Conservation (phyloP, 495 filamentous ascomycete species). For the Hypomontagnella submonticulosa region DNA sequence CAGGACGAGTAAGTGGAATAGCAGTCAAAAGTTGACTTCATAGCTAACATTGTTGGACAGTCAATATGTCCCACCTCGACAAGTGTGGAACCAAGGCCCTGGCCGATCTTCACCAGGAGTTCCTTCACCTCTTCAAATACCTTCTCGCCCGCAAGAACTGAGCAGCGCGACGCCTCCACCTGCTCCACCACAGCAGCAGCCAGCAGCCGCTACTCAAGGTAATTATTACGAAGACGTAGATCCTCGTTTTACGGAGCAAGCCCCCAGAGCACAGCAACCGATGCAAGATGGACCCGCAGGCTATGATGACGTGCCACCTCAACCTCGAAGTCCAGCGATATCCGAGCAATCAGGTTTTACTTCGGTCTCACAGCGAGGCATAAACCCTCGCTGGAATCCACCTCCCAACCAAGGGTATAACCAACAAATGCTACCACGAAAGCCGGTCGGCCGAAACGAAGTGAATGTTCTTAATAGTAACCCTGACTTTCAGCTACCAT, state of each 20-base stretch:
- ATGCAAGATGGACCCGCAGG: constrained; percentile 47
- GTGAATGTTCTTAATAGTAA: constrained; percentile 74
- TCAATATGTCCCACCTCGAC: constrained; percentile 72
- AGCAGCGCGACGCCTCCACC: constrained; percentile 46
- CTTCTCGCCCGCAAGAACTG: constrained; percentile 56
- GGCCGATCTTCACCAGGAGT: constrained; percentile 53
- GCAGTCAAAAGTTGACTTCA: not conserved
- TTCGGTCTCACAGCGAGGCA: constrained; percentile 82
- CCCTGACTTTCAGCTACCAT: constrained; percentile 76
- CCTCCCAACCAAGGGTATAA: constrained; percentile 44
- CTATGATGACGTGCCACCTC: constrained; percentile 72
- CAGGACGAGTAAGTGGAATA: constrained; percentile 73
- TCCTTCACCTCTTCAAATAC: constrained; percentile 52
- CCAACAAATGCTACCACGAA: constrained; percentile 54
- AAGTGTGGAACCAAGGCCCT: constrained; percentile 64
- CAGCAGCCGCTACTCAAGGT: constrained; percentile 55
- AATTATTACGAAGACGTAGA: constrained; percentile 95
- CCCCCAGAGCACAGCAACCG: constrained; percentile 44
- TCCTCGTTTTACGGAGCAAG: constrained; percentile 75
- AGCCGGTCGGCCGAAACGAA: constrained; percentile 59
- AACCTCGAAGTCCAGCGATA: constrained; percentile 76
- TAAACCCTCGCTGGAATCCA: constrained; percentile 85
- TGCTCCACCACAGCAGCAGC: constrained; percentile 45
- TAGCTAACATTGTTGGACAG: constrained; percentile 51
- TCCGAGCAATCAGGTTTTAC: constrained; percentile 85